Conservation (phyloP, 148 eudicot species). For the Rhododendron simsii region DNA sequence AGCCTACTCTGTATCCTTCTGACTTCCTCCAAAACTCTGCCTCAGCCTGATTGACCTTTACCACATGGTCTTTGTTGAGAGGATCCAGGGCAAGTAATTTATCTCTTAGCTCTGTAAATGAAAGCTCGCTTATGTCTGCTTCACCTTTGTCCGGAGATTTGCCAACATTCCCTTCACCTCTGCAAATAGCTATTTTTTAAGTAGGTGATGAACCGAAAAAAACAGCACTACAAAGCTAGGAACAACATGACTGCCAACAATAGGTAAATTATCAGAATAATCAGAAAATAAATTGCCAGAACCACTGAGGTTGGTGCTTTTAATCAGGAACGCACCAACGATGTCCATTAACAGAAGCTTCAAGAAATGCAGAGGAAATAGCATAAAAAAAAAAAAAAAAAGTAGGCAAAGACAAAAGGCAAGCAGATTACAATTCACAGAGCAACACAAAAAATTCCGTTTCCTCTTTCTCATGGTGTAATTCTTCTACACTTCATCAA, state of each 20-base stretch:
- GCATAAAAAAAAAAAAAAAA: too few species aligned
- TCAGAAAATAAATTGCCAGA: background rate
- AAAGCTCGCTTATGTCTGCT: constrained; percentile 52
- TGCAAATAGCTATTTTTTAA: constrained; percentile 30
- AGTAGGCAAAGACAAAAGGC: background rate
- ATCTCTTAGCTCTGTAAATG: constrained; percentile 90
- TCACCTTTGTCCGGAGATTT: constrained; percentile 41
- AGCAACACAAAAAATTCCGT: background rate
- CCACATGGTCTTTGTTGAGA: constrained; percentile 65
- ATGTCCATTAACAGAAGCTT: background rate
- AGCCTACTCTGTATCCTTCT: constrained; percentile 93
- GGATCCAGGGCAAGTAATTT: constrained; percentile 84
- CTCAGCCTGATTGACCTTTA: constrained; percentile 83
- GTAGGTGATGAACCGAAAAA: constrained; percentile 8
- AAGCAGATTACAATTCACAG: background rate
- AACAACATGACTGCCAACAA: background rate
- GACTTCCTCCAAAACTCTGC: constrained; percentile 92
- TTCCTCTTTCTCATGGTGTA: background rate
- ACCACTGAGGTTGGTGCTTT: background rate
- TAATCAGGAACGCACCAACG: background rate
- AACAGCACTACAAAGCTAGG: background rate
- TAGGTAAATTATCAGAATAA: background rate
- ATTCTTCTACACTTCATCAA: background rate
- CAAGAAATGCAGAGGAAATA: background rate
- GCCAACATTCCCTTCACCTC: constrained; percentile 28